Evolutionary conservation across 768 basidiomycete species (phyloP).

Genomic region (Cubamyces sp.): DNA sequence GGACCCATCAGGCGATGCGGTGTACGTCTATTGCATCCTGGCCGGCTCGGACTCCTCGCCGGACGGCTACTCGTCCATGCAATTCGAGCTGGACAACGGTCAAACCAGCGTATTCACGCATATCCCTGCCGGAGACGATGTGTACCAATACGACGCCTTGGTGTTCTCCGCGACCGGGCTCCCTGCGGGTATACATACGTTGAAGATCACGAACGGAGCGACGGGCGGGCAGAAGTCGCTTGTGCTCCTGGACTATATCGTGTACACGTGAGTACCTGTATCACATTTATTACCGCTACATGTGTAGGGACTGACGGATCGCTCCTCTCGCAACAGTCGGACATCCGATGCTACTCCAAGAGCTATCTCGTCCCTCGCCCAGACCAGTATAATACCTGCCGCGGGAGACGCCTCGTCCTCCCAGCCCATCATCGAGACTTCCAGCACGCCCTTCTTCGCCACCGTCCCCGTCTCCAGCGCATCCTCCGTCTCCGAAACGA

Average conservation of each 20-base stretch:
- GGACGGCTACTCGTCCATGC: conserved; percentile 38
- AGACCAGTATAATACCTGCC: too few relatives aligned
- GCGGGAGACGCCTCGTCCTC: too few relatives aligned
- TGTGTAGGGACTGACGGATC: neutral
- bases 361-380: too few relatives aligned
- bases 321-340: neutral
- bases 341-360: too few relatives aligned
- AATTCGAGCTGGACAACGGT: conserved; percentile 42
- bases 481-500: too few relatives aligned
- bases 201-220: conserved; percentile 41
- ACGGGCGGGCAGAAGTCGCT: conserved; percentile 34
- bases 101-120: conserved; percentile 34
- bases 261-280: conserved; percentile 40
- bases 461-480: too few relatives aligned
- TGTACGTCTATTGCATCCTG: conserved; percentile 47
- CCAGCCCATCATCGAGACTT: too few relatives aligned
- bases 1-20: conserved; percentile 39
- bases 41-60: conserved; percentile 31
- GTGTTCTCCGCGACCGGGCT: conserved; percentile 39
- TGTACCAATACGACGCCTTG: conserved; percentile 39
- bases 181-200: conserved; percentile 33
- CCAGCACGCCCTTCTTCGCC: too few relatives aligned
- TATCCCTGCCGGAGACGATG: conserved; percentile 24
- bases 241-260: conserved; percentile 43
- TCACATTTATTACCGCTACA: neutral